Evolutionary conservation across 495 filamentous ascomycete genomes (phyloP), one percentile per base, ranked within the genome.

Genomic region (Niebla homalea): DNA sequence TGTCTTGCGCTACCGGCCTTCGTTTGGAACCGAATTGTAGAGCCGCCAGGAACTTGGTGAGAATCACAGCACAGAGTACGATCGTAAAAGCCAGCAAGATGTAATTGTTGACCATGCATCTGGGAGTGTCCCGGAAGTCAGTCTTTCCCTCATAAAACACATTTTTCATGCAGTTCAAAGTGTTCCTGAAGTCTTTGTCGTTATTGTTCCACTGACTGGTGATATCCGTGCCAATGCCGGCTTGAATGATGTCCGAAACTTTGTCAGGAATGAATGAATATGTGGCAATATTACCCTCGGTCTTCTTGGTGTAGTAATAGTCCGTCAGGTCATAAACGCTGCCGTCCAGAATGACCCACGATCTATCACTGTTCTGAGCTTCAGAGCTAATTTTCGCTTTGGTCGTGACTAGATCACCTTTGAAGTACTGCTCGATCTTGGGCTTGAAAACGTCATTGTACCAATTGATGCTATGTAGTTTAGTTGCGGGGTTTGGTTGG

Each of bases 11-110:
- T 16, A 83, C 72, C 4, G 92, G 92, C 16, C 87, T 84, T 25
- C 85, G 81, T 68, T 95, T 96, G 43, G 86, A 84, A 16, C 92
- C 90, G 53, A 98, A 83, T 62, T 98, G 92, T 22, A 98, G 74
- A 40, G 92, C 92, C 49, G 92, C 84, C 58, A 98, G 65, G 72
- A 98, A 98, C 68, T 97, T 98, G 65, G 83, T 70, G 15, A 82
- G 56, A 50, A 97, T 85, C 47, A 95, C 86, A 12, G 75, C 47
- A 60, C 84, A 86, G 38, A 98, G 71, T 22, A 95, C 69, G 56
- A 89, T 71, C 37, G 88, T 84, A 62, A 96, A 94, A 3, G 81
- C 78, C 26, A 96, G 75, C 22, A 98, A 75, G 59, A 96, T 81
- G 65, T 86, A 96, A 63, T 90, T 92, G 68, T 94, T 95, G 58